Evolutionary conservation across 768 basidiomycete species (phyloP), one percentile per base, ranked within the genome.

Genomic region (Trametes cinnabarina): DNA sequence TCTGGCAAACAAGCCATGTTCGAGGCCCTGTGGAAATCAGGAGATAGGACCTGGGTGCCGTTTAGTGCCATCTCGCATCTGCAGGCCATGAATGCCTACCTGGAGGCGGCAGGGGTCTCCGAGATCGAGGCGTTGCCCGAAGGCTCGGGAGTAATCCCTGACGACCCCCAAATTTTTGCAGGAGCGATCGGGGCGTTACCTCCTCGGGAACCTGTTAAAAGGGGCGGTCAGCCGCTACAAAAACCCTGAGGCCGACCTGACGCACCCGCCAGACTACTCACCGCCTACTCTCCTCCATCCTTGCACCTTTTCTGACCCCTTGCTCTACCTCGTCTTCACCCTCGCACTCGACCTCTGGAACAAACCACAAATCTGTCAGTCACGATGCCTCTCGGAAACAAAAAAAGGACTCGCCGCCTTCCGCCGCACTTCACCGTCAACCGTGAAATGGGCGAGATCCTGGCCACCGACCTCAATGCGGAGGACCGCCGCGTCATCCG

Each of bases 11-110:
- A 60, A 7, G 66, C 73, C 0, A 14, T 69, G 1, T 75, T 77
- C 57, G 63, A 74, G 51, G 66, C 74, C 3, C 8, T 56, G 19
- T 77, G 73, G 70, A 72, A 67, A 40, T 60, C 69, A 1, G 74
- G 74, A 0, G 74, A 77, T 43, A 11, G 26, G 3, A 71, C 73
- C 1, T 77, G 75, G 76, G 40, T 74, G 12, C 69, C 70, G 1
- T 70, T 70, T 35, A 19, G 46, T 12, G 47, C 68, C 20, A 61
- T 71, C 0, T 37, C 57, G 28, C 61, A 67, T 37, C 55, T 68
- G 28, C 59, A 65, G 10, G 62, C 64, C 0, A 20, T 68, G 19
- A 46, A 48, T 30, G 35, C 54, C 8, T 71, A 71, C 42, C 60
- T 68, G n/a, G 69, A 70, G 37, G 64, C 63, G 2, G 35, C 66